Conservation (phyloP, 2,329 filamentous ascomycete genomes). For the Beauveria australis region DNA sequence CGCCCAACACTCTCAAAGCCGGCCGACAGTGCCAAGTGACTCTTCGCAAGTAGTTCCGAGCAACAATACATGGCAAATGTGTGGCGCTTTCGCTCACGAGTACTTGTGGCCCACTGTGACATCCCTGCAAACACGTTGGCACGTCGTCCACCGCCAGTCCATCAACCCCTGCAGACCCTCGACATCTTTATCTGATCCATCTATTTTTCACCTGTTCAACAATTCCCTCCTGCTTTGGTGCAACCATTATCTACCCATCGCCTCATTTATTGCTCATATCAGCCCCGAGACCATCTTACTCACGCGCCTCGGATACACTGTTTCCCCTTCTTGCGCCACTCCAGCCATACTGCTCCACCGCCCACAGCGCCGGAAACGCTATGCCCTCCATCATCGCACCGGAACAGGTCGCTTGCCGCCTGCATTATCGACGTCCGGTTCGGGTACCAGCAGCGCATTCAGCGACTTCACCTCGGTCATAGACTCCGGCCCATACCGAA, state of each 20-base stretch:
- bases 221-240: neutral
- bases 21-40: neutral
- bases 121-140: neutral
- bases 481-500: neutral
- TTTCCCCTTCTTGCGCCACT: neutral
- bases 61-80: neutral
- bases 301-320: conserved; percentile 3
- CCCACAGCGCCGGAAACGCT: conserved; percentile 3
- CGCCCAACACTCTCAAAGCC: too few species aligned
- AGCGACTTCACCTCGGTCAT: neutral
- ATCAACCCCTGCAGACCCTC: neutral
- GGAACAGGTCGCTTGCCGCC: conserved; percentile 3
- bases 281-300: neutral
- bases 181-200: neutral
- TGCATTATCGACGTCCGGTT: neutral
- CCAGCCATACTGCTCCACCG: neutral
- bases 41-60: too few species aligned
- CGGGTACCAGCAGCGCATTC: neutral
- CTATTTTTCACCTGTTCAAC: neutral
- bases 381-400: conserved; percentile 2
- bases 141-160: neutral
- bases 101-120: neutral
- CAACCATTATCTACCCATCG: too few species aligned
- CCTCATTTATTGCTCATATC: neutral
- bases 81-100: neutral